phyloP scores from a whole-genome alignment of 78 protist species.

The Neovahlkampfia damariscottae region DNA sequence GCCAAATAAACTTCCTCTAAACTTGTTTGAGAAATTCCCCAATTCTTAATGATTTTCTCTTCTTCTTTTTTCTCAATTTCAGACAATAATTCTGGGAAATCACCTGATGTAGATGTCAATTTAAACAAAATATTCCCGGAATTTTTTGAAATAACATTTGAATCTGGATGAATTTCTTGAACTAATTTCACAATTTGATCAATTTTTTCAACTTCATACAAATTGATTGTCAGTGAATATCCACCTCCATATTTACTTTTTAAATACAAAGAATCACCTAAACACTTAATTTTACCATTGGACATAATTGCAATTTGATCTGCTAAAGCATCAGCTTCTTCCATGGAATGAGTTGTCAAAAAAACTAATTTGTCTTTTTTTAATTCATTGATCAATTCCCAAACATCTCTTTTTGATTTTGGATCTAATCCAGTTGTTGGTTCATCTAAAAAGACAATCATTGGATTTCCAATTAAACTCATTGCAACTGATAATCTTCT shows the following conservation, averaged over 20 bases:
- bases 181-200: too few relatives aligned
- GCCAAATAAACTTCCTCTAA: too few relatives aligned
- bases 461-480: constrained; percentile 32
- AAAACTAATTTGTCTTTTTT: constrained; percentile 15
- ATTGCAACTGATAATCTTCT: constrained; percentile 65
- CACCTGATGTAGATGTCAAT: too few relatives aligned
- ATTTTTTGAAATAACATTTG: too few relatives aligned
- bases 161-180: too few relatives aligned
- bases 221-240: too few relatives aligned
- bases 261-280: constrained; percentile 58
- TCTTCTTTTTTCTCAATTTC: too few relatives aligned
- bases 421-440: constrained; percentile 33
- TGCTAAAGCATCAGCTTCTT: constrained; percentile 87
- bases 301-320: constrained; percentile 78
- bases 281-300: constrained; percentile 35
- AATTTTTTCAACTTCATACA: too few relatives aligned
- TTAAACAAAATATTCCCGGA: too few relatives aligned
- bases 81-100: too few relatives aligned
- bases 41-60: too few relatives aligned
- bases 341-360: constrained; percentile 72
- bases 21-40: too few relatives aligned
- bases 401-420: background rate
- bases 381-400: constrained; percentile 2
- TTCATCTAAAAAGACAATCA: constrained; percentile 25
- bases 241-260: constrained; percentile 72